phyloP scores from a whole-genome alignment of 768 basidiomycete genomes.

The Mrakia blollopis region DNA sequence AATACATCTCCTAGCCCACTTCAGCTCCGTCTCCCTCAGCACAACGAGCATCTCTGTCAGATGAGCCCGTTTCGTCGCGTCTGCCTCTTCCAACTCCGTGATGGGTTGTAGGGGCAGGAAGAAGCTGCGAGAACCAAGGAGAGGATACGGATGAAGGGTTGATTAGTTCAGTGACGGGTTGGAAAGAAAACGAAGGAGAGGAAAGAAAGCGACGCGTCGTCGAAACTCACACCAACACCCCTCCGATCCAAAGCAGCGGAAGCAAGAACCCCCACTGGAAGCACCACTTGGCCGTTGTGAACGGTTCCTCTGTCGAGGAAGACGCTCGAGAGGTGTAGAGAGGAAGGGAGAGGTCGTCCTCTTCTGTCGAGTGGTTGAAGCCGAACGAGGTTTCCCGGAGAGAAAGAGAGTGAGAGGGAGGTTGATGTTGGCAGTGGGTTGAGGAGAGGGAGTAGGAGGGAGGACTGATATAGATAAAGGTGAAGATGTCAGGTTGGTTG shows the following conservation, averaged over 20 bases:
- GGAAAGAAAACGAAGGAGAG: not conserved
- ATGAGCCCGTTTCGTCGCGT: not conserved
- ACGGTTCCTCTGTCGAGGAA: not conserved
- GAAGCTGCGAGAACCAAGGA: not conserved
- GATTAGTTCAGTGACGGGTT: not conserved
- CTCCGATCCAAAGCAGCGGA: not conserved
- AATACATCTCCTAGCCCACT: conserved; percentile 3
- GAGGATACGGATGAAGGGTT: not conserved
- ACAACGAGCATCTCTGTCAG: not conserved
- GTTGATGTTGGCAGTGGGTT: no score
- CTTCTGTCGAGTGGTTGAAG: not conserved
- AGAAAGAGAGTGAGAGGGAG: not conserved
- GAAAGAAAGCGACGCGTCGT: no score
- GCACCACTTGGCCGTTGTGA: conserved; percentile 1
- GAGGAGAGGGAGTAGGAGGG: conserved; percentile 1
- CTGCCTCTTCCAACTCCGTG: not conserved
- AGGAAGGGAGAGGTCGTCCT: not conserved
- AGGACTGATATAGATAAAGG: not conserved
- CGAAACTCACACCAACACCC: not conserved
- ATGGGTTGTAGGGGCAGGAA: conserved; percentile 8
- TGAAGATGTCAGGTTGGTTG: no score
- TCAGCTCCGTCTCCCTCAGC: conserved; percentile 1
- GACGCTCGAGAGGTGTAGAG: not conserved
- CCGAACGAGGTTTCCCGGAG: not conserved
- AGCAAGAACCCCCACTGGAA: not conserved